Evolutionary conservation across 768 basidiomycete genomes (phyloP), one percentile per base, ranked within the genome.

Genomic region (Pleurotus platypus): DNA sequence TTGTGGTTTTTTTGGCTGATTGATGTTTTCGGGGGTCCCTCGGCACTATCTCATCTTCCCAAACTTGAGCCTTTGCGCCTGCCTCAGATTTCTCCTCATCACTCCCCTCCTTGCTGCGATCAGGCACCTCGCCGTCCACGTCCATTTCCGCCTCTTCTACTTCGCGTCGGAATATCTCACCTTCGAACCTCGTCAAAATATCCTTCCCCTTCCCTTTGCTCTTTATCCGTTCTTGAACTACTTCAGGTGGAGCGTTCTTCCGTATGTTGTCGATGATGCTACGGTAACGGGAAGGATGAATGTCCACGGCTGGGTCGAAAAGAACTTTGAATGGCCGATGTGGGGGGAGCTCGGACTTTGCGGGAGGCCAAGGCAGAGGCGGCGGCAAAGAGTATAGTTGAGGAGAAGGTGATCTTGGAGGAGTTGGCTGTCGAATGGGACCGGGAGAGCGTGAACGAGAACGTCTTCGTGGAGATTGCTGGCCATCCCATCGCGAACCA

Each of bases 281-380:
- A 7, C 73, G 72, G 55, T 72, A 75, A 56, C 35, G 49, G 51
- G 76, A 75, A 4, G 69, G 64, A 61, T 76, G 69, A 69, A 69
- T 71, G 65, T 89, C 86, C 22, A 79, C 63, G 2, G 72, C 58
- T 27, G 84, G 80, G 64, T 92, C 88, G 65, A 78, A 90, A 5
- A 89, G 68, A 7, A 90, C 75, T 63, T 82, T 86, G 70, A 79
- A 87, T 20, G 80, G 65, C 58, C 74, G 77, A 42, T 38, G 22
- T 6, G 69, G 58, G 0, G 83, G 77, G 59, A 77, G 81, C 58
- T 75, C 79, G 9, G 76, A 73, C 2, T 70, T 74, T 8, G 78
- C 75, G 1, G 87, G 84, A 0, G 88, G 86, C 84, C 85, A 89
- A 11, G 58, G 40, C 15, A 50, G 59, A 24, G 46, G 60, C 13